Conservation (phyloP, 345 rosid species). For the Anastatica hierochuntica region DNA sequence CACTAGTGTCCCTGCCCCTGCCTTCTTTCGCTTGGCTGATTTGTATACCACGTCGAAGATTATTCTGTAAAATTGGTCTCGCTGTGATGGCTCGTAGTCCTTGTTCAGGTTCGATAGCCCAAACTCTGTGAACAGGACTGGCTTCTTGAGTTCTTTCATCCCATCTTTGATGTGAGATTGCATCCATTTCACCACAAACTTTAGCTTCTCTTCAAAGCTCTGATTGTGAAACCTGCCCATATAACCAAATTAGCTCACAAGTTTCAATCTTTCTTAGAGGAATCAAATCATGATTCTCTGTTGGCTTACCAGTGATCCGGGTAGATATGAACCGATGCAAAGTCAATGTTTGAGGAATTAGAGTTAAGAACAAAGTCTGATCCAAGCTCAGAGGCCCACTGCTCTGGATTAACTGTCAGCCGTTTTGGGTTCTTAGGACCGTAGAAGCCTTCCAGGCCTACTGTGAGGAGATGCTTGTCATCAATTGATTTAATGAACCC, state of each 20-base stretch:
- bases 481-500: slow-evolving; percentile 68
- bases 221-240: slow-evolving; percentile 51
- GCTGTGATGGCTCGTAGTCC: slow-evolving; percentile 45
- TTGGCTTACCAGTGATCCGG: slow-evolving; percentile 87
- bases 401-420: slow-evolving; percentile 55
- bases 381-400: slow-evolving; percentile 61
- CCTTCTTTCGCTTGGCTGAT: slow-evolving; percentile 44
- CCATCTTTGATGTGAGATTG: slow-evolving; percentile 74
- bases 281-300: no score
- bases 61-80: slow-evolving; percentile 41
- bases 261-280: not conserved
- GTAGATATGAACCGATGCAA: slow-evolving; percentile 77
- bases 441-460: slow-evolving; percentile 83
- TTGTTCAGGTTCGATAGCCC: slow-evolving; percentile 63
- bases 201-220: slow-evolving; percentile 47
- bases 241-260: not conserved
- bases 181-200: slow-evolving; percentile 58
- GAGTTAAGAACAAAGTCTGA: slow-evolving; percentile 69
- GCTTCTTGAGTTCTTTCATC: slow-evolving; percentile 46
- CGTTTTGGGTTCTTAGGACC: slow-evolving; percentile 67
- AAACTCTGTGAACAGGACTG: slow-evolving; percentile 65
- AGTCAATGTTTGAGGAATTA: slow-evolving; percentile 40
- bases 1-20: slow-evolving; percentile 70
- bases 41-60: slow-evolving; percentile 42
- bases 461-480: slow-evolving; percentile 59